phyloP scores from a whole-genome alignment of 345 rosid genomes.

The Reutealis trisperma region DNA sequence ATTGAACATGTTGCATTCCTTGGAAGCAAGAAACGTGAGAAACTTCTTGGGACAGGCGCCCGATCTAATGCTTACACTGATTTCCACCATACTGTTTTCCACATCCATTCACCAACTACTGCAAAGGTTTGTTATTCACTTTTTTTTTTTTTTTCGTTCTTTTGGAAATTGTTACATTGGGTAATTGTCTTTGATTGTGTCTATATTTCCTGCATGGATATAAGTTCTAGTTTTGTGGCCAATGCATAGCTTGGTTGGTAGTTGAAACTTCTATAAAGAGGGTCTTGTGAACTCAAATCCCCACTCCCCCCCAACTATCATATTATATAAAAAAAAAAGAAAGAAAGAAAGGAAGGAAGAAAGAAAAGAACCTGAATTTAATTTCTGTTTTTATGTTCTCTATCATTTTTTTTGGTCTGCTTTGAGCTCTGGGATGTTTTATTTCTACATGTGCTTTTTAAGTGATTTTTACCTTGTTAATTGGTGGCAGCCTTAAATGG shows the following conservation, averaged over 20 bases:
- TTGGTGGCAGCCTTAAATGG: background rate
- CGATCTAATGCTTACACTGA: conserved; percentile 99
- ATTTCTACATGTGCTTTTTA: too few relatives aligned
- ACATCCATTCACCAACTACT: conserved; percentile 91
- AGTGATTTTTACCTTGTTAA: conserved; percentile 9
- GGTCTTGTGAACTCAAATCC: background rate
- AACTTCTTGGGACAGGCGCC: conserved; percentile 97
- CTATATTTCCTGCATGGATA: background rate
- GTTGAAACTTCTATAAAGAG: background rate
- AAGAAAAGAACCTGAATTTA: background rate
- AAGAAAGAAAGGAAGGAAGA: background rate
- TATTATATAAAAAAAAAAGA: background rate
- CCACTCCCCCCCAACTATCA: background rate
- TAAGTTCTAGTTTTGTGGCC: background rate
- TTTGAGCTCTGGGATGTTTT: too few relatives aligned
- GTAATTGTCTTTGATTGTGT: too few relatives aligned
- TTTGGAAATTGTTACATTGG: background rate
- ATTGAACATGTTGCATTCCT: conserved; percentile 98
- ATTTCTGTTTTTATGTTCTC: background rate
- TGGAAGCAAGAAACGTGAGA: conserved; percentile 99
- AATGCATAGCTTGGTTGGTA: background rate
- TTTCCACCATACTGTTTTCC: conserved; percentile 99
- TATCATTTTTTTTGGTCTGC: too few relatives aligned
- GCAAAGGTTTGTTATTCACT: conserved; percentile 64
- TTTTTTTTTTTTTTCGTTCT: background rate